Base-by-base conservation (phyloP, 768 basidiomycete genomes). In the Trametes coccinea region DNA sequence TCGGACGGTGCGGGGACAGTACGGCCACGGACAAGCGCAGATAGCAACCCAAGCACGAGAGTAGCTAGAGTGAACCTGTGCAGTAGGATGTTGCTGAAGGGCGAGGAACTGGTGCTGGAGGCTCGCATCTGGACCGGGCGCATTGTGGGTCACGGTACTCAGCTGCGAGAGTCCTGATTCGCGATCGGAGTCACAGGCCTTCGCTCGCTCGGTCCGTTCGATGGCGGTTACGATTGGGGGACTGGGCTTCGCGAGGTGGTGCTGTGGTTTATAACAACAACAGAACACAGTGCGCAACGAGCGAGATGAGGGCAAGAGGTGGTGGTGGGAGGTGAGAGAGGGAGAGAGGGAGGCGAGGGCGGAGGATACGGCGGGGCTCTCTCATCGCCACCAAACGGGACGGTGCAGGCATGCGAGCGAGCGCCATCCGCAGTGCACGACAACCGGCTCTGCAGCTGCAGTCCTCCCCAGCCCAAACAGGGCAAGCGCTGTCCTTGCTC, bases 101-200 rank as follows among this genome's bases (percentile, higher is more conserved):
- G 22, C 22, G 22, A 22, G 22, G 22, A 22, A 22, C 22, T 22
- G 22, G 22, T 22, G 22, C 22, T 47, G 6, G 46, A 40, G 31
- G 27, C 8, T 22, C 22, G 17, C 29, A 11, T 57, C 37, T 55
- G 43, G 43, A 30, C 53, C 53, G 53, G 53, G 43, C 14, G 53
- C 27, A 44, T 29, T 22, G 22, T 22, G 22, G 46, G 55, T 56
- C 45, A 47, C 46, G 46, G 56, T 57, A 49, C 56, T 50, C 13
- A 47, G 46, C n/a, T 29, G 17, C 27, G n/a, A 10, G n/a, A 29
- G 11, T n/a, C 17, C 40, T 57, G 56, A 30, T 48, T 49, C 56
- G 56, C 48, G 56, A 58, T 58, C 56, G 48, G 56, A 45, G 7
- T 58, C 56, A 50, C 56, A 58, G 39, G 56, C 40, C 39, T 47